Evolutionary conservation across 495 filamentous ascomycete genomes (phyloP).

Genomic region (Podospora pseudopauciseta): DNA sequence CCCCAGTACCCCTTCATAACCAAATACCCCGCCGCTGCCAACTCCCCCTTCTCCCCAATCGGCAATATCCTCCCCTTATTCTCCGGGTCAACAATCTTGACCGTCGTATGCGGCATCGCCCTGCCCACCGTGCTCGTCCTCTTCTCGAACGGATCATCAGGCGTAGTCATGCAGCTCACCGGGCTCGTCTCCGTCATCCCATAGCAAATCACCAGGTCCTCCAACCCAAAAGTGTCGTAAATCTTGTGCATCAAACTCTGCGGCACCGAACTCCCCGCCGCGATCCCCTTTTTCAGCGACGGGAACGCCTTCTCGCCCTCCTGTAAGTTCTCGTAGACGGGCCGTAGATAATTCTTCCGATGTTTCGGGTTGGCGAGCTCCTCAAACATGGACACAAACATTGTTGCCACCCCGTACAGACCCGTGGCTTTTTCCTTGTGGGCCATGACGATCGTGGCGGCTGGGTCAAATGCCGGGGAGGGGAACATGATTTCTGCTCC

Average conservation of each 20-base stretch:
- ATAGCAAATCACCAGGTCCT: slow-evolving; percentile 90
- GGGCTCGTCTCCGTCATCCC: slow-evolving; percentile 98
- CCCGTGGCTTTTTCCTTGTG: slow-evolving; percentile 77
- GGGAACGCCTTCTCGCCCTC: slow-evolving; percentile 24
- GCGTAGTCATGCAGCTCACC: slow-evolving; percentile 87
- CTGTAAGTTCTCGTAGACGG: neutral
- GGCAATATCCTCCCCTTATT: slow-evolving; percentile 58
- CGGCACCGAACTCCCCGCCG: slow-evolving; percentile 82
- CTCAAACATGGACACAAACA: slow-evolving; percentile 88
- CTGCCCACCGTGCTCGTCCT: slow-evolving; percentile 73
- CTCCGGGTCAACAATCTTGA: slow-evolving; percentile 72
- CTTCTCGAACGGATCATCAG: slow-evolving; percentile 74
- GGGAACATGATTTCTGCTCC: slow-evolving; percentile 84
- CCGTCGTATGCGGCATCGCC: slow-evolving; percentile 68
- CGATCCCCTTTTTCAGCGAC: slow-evolving; percentile 80
- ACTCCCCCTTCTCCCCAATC: slow-evolving; percentile 67
- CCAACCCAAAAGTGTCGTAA: slow-evolving; percentile 71
- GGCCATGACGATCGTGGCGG: slow-evolving; percentile 64
- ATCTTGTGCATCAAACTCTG: slow-evolving; percentile 79
- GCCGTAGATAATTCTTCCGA: neutral
- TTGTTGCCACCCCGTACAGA: slow-evolving; percentile 90
- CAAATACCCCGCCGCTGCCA: slow-evolving; percentile 80
- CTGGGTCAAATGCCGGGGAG: slow-evolving; percentile 79
- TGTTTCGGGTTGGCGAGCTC: slow-evolving; percentile 56
- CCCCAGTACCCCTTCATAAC: slow-evolving; percentile 91